Base-by-base conservation (phyloP, 352 stramenopile genomes). In the Phytophthora uliginosa region DNA sequence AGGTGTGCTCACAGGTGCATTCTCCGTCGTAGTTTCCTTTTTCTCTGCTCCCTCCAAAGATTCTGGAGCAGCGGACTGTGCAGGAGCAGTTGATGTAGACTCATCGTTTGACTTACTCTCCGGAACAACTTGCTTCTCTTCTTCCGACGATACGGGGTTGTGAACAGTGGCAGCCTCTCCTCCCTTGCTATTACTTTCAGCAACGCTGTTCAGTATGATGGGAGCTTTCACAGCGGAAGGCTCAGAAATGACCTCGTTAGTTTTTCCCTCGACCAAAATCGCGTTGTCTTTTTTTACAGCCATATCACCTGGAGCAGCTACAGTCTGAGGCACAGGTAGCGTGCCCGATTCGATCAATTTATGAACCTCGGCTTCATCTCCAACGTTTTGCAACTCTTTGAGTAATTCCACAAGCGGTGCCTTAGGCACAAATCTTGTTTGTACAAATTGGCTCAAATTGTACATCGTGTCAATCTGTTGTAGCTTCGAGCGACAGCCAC, bases 381-480 rank as follows among this genome's bases (percentile, higher is more conserved):
- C 67, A 53, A 86, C 38, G 9, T 63, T 64, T 64, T 89, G 84
- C 9, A 90, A 63, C 24, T 80, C 71, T 28, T 81, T 79, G n/a
- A 91, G 68, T 22, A 89, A 50, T 24, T 50, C 52, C 34, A 88
- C 42, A 7, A 90, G 66, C 12, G 77, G 68, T 18, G 71, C 31
- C 33, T 61, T 62, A 26, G 79, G 71, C n/a, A 70, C 60, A n/a
- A 83, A 75, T 34, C 74, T 82, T 28, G 42, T 70, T 54, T n/a
- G 74, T 57, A 89, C 78, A 67, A 90, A 83, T 18, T 74, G 40
- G 13, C 66, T 62, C 15, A 92, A n/a, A 33, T 67, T 73, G 20
- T 77, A 87, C 82, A 96, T 88, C 6, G 81, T 81, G 26, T 96
- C 89, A 22, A 95, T 87, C 61, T 95, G 88, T 53, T 90, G 77